These are phyloP conservation scores for Starmera amethionina DNA, from an alignment of 805 yeast genomes.

Conservation along the genomic window DNA sequence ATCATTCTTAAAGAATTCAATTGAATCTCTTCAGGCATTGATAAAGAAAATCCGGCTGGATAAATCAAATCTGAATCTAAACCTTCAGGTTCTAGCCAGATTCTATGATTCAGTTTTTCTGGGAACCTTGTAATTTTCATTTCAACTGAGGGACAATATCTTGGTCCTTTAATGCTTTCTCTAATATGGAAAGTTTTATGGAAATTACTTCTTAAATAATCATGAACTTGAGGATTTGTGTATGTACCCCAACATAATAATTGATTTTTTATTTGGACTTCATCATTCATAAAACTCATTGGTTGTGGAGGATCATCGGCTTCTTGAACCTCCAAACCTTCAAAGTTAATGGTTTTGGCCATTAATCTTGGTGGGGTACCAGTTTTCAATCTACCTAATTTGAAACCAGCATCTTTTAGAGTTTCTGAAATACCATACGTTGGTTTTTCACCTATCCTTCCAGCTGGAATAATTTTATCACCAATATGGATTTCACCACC, in stretches of 20 bases:
- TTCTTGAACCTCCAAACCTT: conserved; percentile 51
- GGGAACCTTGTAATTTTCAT: conserved; percentile 76
- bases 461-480: conserved; percentile 69
- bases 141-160: conserved; percentile 96
- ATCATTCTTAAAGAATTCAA: conserved; percentile 61
- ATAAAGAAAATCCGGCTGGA: conserved; percentile 93
- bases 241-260: conserved; percentile 65
- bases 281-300: conserved; percentile 75
- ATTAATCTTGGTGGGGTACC: conserved; percentile 95
- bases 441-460: conserved; percentile 88
- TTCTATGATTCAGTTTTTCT: conserved; percentile 63
- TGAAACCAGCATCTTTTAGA: conserved; percentile 65
- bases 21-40: conserved; percentile 95
- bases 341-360: conserved; percentile 59
- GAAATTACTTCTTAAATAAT: conserved; percentile 56
- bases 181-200: conserved; percentile 82
- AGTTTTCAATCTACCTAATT: conserved; percentile 83
- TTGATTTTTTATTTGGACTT: conserved; percentile 51
- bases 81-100: conserved; percentile 98
- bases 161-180: conserved; percentile 91
- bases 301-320: conserved; percentile 86
- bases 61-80: conserved; percentile 77
- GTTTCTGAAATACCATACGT: conserved; percentile 84
- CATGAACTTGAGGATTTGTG: conserved; percentile 71
- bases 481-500: conserved; percentile 96